Evolutionary conservation across 2,329 filamentous ascomycete genomes (phyloP).

Genomic region (Epichloe sp.): DNA sequence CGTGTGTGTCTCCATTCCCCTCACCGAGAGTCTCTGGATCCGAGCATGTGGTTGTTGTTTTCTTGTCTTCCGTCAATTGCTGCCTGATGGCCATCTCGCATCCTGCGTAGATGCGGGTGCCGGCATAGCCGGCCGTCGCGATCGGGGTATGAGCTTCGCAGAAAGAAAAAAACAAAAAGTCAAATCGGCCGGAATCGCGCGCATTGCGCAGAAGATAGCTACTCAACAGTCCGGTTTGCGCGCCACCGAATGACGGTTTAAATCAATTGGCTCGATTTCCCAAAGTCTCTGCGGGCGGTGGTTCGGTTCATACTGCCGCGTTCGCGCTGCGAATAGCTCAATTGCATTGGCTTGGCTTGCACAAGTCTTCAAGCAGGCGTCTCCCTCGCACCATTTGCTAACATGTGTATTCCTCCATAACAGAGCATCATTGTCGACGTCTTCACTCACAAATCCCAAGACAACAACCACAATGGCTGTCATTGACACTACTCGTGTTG

Average conservation of each 20-base stretch:
- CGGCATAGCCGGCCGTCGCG: not conserved
- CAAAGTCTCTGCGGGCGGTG: not conserved
- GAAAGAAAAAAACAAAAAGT: not conserved
- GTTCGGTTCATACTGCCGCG: too few species aligned
- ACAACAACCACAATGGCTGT: slow-evolving; percentile 25
- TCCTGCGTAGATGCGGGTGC: not conserved
- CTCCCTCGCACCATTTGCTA: not conserved
- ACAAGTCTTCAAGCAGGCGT: not conserved
- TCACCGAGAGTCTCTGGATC: not conserved
- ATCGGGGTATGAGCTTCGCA: not conserved
- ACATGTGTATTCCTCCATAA: not conserved
- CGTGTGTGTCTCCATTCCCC: not conserved
- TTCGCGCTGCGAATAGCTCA: not conserved
- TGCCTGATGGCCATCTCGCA: not conserved
- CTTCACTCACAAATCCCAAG: not conserved
- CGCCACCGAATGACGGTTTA: not conserved
- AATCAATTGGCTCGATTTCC: not conserved
- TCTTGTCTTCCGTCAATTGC: not conserved
- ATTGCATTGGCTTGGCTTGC: not conserved
- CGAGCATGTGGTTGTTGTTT: not conserved
- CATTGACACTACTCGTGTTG: slow-evolving; percentile 22
- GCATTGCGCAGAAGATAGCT: not conserved
- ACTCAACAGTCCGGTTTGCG: not conserved
- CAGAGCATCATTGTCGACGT: not conserved
- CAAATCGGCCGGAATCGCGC: not conserved